Conservation (phyloP, 169 alveolate genomes). For the Sarcocystis neurona region DNA sequence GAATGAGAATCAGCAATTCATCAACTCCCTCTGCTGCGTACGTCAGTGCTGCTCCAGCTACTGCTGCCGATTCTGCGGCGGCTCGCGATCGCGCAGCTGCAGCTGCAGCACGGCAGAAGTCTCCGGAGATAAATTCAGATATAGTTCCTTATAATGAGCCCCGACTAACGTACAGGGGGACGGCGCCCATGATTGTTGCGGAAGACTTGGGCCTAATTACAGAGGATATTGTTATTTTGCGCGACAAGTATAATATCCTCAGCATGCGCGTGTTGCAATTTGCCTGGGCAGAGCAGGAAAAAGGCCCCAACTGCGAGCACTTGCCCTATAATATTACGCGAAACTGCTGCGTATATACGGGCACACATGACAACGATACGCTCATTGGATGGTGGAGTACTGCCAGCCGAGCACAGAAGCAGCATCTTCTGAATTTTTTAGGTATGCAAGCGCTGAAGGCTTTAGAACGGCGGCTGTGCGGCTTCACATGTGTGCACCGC, state of each 20-base stretch:
- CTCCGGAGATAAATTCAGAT: background rate
- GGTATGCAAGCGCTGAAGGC: constrained; percentile 24
- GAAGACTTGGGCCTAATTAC: constrained; percentile 64
- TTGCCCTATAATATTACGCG: constrained; percentile 62
- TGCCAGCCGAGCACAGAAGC: constrained; percentile 48
- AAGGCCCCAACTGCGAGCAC: constrained; percentile 63
- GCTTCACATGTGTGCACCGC: background rate
- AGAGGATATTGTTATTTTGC: constrained; percentile 52
- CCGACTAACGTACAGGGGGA: constrained; percentile 1
- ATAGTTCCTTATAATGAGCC: constrained; percentile 22
- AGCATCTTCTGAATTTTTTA: constrained; percentile 40
- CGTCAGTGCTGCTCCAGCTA: no score
- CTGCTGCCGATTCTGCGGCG: no score
- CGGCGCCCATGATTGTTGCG: constrained; percentile 56
- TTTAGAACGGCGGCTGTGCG: background rate
- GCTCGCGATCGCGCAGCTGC: background rate
- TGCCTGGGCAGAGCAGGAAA: constrained; percentile 64
- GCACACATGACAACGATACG: constrained; percentile 65
- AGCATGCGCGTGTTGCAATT: constrained; percentile 67
- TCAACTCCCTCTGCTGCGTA: no score
- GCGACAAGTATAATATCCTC: constrained; percentile 58
- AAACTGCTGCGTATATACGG: constrained; percentile 58
- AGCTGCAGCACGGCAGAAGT: background rate
- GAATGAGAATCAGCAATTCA: no score
- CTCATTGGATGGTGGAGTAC: constrained; percentile 54